Conservation (phyloP, 2,329 filamentous ascomycete genomes). For the Tolypocladium paradoxum region DNA sequence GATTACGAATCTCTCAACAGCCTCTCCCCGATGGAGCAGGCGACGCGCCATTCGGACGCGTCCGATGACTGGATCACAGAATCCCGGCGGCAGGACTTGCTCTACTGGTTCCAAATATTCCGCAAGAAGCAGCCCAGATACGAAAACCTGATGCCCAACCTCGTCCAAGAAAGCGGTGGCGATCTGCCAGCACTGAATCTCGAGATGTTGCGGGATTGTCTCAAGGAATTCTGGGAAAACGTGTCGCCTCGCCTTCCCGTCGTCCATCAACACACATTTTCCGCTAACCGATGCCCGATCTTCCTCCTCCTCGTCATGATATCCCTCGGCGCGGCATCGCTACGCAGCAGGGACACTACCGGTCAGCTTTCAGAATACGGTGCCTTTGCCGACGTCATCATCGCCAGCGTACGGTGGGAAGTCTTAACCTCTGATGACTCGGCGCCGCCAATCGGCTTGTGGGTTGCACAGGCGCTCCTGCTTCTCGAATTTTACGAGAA, state of each 20-base stretch:
- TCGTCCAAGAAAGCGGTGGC: conserved; percentile 28
- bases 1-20: conserved; percentile 40
- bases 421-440: conserved; percentile 77
- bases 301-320: conserved; percentile 73
- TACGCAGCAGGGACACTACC: conserved; percentile 53
- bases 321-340: conserved; percentile 69
- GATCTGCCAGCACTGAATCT: conserved; percentile 48
- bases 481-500: conserved; percentile 86
- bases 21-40: conserved; percentile 32
- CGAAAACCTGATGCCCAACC: conserved; percentile 20
- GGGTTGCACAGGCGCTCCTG: conserved; percentile 78
- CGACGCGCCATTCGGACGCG: conserved; percentile 26
- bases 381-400: conserved; percentile 47
- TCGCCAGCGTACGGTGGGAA: conserved; percentile 67
- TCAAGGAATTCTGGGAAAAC: conserved; percentile 78
- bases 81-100: conserved; percentile 31
- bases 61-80: conserved; percentile 34
- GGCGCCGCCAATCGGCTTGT: conserved; percentile 70
- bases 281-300: conserved; percentile 65
- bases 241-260: conserved; percentile 82
- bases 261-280: conserved; percentile 79
- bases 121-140: conserved; percentile 31
- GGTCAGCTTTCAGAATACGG: conserved; percentile 35
- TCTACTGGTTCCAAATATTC: conserved; percentile 32
- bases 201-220: conserved; percentile 75